Evolutionary conservation across 2,329 filamentous ascomycete genomes (phyloP).

Genomic region (Leptographium radiaticola): DNA sequence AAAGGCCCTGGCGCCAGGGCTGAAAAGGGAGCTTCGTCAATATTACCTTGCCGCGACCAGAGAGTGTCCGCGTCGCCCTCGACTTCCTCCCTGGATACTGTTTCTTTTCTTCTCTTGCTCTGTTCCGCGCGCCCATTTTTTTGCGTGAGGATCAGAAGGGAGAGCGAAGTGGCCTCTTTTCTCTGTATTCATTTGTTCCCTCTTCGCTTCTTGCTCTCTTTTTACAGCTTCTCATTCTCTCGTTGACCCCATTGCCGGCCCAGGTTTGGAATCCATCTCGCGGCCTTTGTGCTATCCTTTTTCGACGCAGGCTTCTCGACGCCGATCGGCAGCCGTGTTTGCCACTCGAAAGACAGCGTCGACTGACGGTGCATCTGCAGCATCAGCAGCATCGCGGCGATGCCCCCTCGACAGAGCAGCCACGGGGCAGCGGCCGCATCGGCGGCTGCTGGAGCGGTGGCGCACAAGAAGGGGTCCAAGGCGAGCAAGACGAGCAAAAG

Average conservation of each 20-base stretch:
- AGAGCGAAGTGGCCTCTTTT: background rate
- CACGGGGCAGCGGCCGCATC: background rate
- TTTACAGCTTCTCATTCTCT: background rate
- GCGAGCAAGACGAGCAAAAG: slow-evolving; percentile 1
- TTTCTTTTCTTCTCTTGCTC: background rate
- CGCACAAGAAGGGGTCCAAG: slow-evolving; percentile 16
- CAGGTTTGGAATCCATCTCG: background rate
- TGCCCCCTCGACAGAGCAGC: too few species aligned
- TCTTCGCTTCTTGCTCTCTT: background rate
- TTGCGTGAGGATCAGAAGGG: background rate
- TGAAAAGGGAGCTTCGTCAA: background rate
- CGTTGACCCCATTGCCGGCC: too few species aligned
- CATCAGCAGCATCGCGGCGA: background rate
- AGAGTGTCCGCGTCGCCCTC: background rate
- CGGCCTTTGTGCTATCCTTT: background rate
- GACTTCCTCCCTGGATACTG: too few species aligned
- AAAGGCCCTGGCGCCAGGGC: background rate
- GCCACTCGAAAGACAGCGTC: too few species aligned
- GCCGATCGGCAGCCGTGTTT: too few species aligned
- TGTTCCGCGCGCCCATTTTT: background rate
- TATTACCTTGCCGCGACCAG: too few species aligned
- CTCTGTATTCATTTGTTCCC: background rate
- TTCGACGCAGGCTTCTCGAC: too few species aligned
- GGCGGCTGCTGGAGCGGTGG: slow-evolving; percentile 7
- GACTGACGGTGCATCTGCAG: background rate